Base-by-base conservation (phyloP, 73 alveolate genomes). In the Paraurostyla sp. region DNA sequence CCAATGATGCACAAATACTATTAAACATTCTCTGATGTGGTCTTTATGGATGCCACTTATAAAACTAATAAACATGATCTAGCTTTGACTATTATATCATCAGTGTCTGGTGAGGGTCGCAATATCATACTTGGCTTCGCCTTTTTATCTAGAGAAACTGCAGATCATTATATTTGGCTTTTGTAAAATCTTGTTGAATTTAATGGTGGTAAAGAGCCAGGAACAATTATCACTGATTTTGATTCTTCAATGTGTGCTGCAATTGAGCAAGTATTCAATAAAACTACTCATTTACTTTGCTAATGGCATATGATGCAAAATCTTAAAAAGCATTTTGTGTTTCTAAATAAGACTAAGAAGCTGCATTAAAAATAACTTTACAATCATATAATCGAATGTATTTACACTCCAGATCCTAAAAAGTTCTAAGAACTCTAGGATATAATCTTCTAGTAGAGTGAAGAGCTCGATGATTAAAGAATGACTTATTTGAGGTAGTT, bases 1-100 rank as follows among this genome's bases (percentile, higher is more conserved):
- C 94, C 94, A 18, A 71, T 63, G 87, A 89, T 89, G 94, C 18
- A 33, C 6, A 59, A 57, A 35, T 75, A 62, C 38, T 88, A 88
- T 46, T 33, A 56, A 50, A 59, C 71, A 32, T 91, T 83, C 62
- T 59, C 90, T 0, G 96, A 91, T 59, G 91, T 91, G 16, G 90
- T 91, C 3, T 84, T 83, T 63, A 71, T 91, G 87, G 96, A 91
- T 42, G 80, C 93, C 25, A 83, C 96, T 1, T 71, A 50, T 27
- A 91, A 84, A 57, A 83, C 96, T 4, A 91, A 91, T 91, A 83
- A 75, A 50, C 88, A 84, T 42, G 87, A 83, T 30, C 35, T 83
- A 62, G 71, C 92, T 15, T 38, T 91, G 58, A 51, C 80, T 40
- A 84, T 91, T 25, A 25, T 91, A 11, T 48, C 88, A 6, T 87